Evolutionary conservation across 2,329 filamentous ascomycete species (phyloP), one percentile per base, ranked within the genome.

Genomic region (Xylaria sp.): DNA sequence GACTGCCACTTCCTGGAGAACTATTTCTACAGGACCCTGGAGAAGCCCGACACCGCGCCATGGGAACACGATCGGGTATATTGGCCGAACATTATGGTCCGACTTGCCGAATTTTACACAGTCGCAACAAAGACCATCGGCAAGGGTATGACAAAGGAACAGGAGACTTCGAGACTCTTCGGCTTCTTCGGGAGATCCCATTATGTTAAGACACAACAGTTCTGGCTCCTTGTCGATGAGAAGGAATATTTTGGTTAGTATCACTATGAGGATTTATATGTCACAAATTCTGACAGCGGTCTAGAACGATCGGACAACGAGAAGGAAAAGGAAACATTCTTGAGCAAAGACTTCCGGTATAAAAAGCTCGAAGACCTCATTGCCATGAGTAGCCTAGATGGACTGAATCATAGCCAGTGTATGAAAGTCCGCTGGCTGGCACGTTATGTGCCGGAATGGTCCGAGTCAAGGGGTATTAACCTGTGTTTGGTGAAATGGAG

Each of bases 1-100:
- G 58, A 54, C 48, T 54, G 50, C 45, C 51, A 53, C 39, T 48
- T 44, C 44, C 21, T 54, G 2, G 41, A 45, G n/a, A 54, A 49
- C 41, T 54, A 54, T n/a, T 46, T 49, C 5, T 42, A 44, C 11
- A 17, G 45, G 22, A 21, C 13, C 5, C 6, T 44, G 4, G 39
- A 53, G n/a, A 16, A 7, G 2, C 40, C 18, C 2, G 40, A 53
- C 16, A 8, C 11, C 1, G n/a, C 24, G 3, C 45, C 45, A 2
- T 9, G 3, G 1, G 46, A 54, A 19, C 5, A 26, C 2, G 4
- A 11, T 2, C 19, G 7, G 2, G 40, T 54, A 9, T 45, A 34
- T 40, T 53, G 51, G 51, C 45, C 45, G 5, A 44, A 53, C 13
- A 7, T 53, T 24, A 38, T 53, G 4, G 51, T 54, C 4, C 41